Evolutionary conservation across 106 monocot genomes (phyloP), one percentile per base, ranked within the genome.

Genomic region (Dioscorea alata): DNA sequence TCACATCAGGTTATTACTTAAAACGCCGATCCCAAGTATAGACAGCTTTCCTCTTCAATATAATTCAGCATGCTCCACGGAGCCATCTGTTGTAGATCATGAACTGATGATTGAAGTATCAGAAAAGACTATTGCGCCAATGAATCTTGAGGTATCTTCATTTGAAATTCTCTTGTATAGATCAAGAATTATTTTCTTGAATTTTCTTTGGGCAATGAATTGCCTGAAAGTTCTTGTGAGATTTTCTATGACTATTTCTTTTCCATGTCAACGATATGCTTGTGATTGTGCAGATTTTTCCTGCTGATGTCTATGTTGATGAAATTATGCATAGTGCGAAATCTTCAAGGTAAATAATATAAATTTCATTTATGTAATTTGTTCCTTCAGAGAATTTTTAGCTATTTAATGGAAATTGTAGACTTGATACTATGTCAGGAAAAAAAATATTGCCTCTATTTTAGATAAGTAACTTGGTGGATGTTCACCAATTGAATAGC

Each of bases 61-160:
- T 21, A 83, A 78, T n/a, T 61, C 73, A 53, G 68, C 83, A 62
- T 78, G 32, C 34, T 12, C 32, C 57, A 68, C 75, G 14, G 75
- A 85, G 66, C 70, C 78, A 69, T 68, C 24, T 76, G 24, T 65
- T 32, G 54, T 77, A 60, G 85, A 88, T 50, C 88, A 92, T 72
- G 88, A 88, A 71, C 69, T 92, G 75, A 52, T 71, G 23, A 83
- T 92, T 73, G 85, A 88, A 76, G 23, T 92, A 60, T 50, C 20
- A 54, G 85, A 78, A 24, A 72, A 69, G n/a, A 82, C 52, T 12
- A 64, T 76, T 82, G 85, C 88, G 71, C 49, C 82, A 58, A 85
- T 83, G 72, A 80, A 77, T 42, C 75, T 83, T 15, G 78, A 92
- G 92, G 92, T 92, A 84, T 20, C 54, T 23, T 20, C 49, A 59